These are phyloP conservation scores for Neofusicoccum kwambonambiense DNA, from an alignment of 2,329 filamentous ascomycete species.

Conservation along the genomic window DNA sequence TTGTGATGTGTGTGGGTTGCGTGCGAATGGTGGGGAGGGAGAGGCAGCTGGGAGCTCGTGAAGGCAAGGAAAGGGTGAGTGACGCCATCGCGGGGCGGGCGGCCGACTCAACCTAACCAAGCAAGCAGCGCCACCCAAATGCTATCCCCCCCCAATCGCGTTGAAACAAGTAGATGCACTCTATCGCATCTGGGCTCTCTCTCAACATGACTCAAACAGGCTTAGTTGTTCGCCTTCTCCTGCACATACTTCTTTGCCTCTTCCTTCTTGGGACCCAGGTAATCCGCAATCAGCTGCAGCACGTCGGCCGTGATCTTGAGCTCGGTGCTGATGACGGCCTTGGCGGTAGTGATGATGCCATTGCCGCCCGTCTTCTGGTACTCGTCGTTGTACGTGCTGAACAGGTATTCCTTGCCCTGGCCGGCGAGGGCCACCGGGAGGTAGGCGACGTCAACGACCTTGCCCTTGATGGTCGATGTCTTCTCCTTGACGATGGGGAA, in stretches of 20 bases:
- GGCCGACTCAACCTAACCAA: neutral
- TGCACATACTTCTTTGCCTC: constrained; percentile 33
- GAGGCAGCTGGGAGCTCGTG: neutral
- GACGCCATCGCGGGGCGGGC: constrained; percentile 5
- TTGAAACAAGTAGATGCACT: neutral
- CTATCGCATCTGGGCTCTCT: neutral
- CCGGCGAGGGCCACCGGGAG: constrained; percentile 29
- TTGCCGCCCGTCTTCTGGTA: constrained; percentile 40
- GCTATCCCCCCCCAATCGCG: neutral
- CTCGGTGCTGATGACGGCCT: constrained; percentile 40
- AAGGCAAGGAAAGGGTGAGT: constrained; percentile 8
- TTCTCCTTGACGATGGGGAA: constrained; percentile 51
- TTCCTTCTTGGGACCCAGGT: constrained; percentile 35
- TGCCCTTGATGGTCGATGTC: constrained; percentile 42
- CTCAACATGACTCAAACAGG: neutral
- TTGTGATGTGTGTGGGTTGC: neutral
- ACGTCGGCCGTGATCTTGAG: constrained; percentile 38
- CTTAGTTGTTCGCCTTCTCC: constrained; percentile 27
- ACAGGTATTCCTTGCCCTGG: constrained; percentile 35
- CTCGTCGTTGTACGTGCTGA: constrained; percentile 39
- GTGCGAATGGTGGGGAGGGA: neutral
- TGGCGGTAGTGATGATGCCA: constrained; percentile 36
- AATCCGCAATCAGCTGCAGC: constrained; percentile 30
- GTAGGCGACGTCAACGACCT: constrained; percentile 26
- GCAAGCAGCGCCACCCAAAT: neutral